Evolutionary conservation across 1,284 basidiomycete species (phyloP).

Genomic region (Coniferiporia weirii): DNA sequence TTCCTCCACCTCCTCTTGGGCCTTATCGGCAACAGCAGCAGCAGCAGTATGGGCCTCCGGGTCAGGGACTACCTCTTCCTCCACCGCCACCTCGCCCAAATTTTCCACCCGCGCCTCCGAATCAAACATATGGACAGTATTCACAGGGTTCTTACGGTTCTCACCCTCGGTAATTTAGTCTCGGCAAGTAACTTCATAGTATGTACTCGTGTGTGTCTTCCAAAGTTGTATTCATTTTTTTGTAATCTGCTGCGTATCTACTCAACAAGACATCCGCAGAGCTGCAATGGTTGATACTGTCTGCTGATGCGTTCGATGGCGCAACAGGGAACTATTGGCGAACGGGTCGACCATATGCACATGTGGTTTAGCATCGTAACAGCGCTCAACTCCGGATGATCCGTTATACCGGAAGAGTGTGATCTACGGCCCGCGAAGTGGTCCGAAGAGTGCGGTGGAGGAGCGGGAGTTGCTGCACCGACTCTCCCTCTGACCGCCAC

Average conservation of each 20-base stretch:
- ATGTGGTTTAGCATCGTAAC: too few species aligned
- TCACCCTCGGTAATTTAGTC: conserved; percentile 4
- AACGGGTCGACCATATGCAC: neutral
- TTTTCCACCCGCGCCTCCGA: conserved; percentile 7
- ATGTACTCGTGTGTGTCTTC: neutral
- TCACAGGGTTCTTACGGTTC: conserved; percentile 3
- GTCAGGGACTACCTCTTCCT: neutral
- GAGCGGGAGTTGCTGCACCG: too few species aligned
- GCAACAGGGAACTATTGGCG: neutral
- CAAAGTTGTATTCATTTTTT: neutral
- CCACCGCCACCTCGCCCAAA: neutral
- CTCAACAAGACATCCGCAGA: neutral
- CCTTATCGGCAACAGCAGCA: conserved; percentile 21
- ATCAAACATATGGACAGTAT: conserved; percentile 10
- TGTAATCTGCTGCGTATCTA: neutral
- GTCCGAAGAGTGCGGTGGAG: too few species aligned
- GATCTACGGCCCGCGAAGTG: too few species aligned
- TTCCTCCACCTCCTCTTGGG: conserved; percentile 24
- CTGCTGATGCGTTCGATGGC: neutral
- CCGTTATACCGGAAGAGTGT: too few species aligned
- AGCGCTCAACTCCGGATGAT: too few species aligned
- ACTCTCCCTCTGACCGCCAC: too few species aligned
- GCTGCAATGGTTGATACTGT: too few species aligned
- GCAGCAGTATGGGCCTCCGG: conserved; percentile 13
- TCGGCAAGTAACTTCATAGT: neutral